These are phyloP conservation scores for Fraxinus latifolia DNA, from an alignment of 305 asterid species.

Conservation along the genomic window DNA sequence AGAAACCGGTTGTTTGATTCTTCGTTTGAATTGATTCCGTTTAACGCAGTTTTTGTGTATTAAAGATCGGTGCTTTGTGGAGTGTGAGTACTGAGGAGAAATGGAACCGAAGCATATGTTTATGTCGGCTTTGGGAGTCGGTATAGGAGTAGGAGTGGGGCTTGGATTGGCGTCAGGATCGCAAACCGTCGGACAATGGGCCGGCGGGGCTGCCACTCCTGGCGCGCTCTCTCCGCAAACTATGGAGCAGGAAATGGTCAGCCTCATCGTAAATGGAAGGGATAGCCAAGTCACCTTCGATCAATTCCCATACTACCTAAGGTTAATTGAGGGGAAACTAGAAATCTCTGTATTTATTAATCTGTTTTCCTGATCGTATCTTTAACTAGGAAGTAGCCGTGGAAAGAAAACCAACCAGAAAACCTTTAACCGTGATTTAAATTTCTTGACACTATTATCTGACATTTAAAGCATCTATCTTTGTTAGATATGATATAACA, in stretches of 20 bases:
- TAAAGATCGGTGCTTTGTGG: neutral
- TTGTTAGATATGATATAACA: neutral
- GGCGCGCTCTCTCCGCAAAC: constrained; percentile 36
- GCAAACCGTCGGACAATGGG: constrained; percentile 49
- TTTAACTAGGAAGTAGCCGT: neutral
- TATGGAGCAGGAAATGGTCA: constrained; percentile 67
- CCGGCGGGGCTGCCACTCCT: constrained; percentile 30
- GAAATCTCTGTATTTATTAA: neutral
- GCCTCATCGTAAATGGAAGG: constrained; percentile 52
- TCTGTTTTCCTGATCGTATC: neutral
- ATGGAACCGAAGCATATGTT: constrained; percentile 74
- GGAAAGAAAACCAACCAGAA: neutral
- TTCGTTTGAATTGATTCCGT: constrained; percentile 2
- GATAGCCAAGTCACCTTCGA: constrained; percentile 68
- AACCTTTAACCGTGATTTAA: neutral
- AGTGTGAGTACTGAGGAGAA: constrained; percentile 5
- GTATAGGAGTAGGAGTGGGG: constrained; percentile 82
- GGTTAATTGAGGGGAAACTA: constrained; percentile 32
- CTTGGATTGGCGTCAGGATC: constrained; percentile 72
- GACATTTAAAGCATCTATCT: neutral
- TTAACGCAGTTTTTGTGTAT: neutral
- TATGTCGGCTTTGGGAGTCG: constrained; percentile 80
- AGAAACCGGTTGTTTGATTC: neutral
- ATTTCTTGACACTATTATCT: neutral
- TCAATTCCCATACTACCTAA: constrained; percentile 75